Base-by-base conservation (phyloP, 2,329 filamentous ascomycete genomes). In the Cladosporium phlei region DNA sequence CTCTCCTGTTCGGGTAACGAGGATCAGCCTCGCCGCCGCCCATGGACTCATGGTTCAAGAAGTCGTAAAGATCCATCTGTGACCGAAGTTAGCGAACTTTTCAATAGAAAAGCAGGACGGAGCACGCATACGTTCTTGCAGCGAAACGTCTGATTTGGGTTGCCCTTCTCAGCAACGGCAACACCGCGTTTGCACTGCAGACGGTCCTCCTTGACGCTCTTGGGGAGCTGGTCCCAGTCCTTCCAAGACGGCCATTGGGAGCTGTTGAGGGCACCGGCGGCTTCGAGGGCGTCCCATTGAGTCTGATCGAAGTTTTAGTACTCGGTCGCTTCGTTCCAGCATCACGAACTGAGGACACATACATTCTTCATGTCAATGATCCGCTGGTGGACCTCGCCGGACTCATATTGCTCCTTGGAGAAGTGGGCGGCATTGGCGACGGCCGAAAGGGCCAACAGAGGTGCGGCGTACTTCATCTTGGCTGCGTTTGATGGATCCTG, bases 1-100 rank as follows among this genome's bases (percentile, higher is more conserved):
- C 68, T 20, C 62, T 56, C 10, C 67, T 59, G 9, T 65, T 66
- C n/a, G 48, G 53, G 33, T 43, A 53, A 9, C 51, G 47, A 14
- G 53, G 53, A 19, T 55, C 53, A 17, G 49, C 49, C 38, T 55
- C 53, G 22, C 53, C 52, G 38, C 62, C 65, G 22, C 64, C 63
- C 58, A 70, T 55, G 28, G 66, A 60, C 22, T 64, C 59, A 49
- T 72, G 68, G 30, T 60, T 59, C 30, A 70, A 50, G 55, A 69
- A 70, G 40, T 61, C 65, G 40, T 61, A 56, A 30, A 70, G 51
- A 47, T 72, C 67, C 45, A 70, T 53, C 49, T 53, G 25, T 1
- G 7, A 22, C 11, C 7, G 16, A 20, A n/a, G n/a, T 29, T 3
- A 33, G 20, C 11, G 24, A 25, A 11, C 24, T 25, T 6, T 6